A percentile compares a stretch with the other conserved stretches of the same genome.
These are phyloP conservation scores for Sporothrix luriei DNA, from an alignment of 2,329 filamentous ascomycete genomes.

Conservation along the genomic window DNA sequence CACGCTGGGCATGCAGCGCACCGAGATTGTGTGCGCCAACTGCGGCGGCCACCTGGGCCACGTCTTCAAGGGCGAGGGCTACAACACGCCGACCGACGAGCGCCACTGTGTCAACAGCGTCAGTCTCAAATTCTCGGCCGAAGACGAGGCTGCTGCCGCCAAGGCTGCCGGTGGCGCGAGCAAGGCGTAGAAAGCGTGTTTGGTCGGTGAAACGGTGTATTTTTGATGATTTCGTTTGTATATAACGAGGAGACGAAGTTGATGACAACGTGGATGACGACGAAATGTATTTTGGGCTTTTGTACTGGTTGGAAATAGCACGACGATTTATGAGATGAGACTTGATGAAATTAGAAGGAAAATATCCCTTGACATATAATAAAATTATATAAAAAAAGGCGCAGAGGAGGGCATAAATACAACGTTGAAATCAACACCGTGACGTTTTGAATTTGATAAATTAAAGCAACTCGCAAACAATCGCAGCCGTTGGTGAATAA, in stretches of 20 bases:
- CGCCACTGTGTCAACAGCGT: conserved; percentile 96
- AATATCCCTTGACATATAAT: too few species aligned
- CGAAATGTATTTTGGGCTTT: not conserved
- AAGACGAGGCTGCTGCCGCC: conserved; percentile 49
- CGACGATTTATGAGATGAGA: not conserved
- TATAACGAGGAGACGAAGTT: conserved; percentile 1
- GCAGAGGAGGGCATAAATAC: too few species aligned
- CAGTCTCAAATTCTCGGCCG: conserved; percentile 76
- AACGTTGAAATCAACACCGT: not conserved
- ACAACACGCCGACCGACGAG: conserved; percentile 85
- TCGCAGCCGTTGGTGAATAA: not conserved
- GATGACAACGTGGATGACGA: not conserved
- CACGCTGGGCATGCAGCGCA: conserved; percentile 78
- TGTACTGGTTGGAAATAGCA: not conserved
- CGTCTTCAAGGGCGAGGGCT: conserved; percentile 89
- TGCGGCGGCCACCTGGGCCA: conserved; percentile 91
- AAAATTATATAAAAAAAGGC: too few species aligned
- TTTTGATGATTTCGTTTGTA: not conserved
- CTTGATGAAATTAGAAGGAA: not conserved
- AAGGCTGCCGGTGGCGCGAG: conserved; percentile 25
- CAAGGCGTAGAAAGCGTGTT: conserved; percentile 23
- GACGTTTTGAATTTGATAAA: not conserved
- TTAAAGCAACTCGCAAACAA: not conserved
- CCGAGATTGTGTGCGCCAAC: conserved; percentile 91
- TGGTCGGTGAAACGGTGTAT: not conserved